phyloP scores from a whole-genome alignment of 2,329 filamentous ascomycete species.

The Blastomyces silverae region DNA sequence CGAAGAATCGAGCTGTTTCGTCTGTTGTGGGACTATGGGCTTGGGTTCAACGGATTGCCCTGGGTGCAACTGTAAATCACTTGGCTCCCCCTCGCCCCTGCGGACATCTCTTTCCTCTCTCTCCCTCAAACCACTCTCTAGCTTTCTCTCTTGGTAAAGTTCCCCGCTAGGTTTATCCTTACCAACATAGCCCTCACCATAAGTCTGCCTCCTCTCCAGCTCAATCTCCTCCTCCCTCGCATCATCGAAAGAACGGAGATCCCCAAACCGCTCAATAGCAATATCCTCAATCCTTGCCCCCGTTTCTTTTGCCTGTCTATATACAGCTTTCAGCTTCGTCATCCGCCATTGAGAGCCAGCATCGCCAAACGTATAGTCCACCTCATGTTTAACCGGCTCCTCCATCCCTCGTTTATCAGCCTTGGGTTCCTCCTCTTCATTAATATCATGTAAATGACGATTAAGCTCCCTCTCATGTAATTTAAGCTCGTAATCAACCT shows the following conservation, averaged over 20 bases:
- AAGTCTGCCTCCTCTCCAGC: constrained; percentile 70
- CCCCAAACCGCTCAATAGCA: constrained; percentile 73
- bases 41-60: constrained; percentile 54
- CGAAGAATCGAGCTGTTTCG: constrained; percentile 62
- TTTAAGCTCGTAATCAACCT: constrained; percentile 59
- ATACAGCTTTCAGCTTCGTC: constrained; percentile 85
- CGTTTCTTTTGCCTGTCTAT: constrained; percentile 67
- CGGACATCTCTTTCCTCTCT: constrained; percentile 26
- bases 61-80: constrained; percentile 30
- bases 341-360: constrained; percentile 89
- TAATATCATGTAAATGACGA: constrained; percentile 56
- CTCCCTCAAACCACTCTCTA: constrained; percentile 48
- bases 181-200: constrained; percentile 75
- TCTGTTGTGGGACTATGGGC: constrained; percentile 44
- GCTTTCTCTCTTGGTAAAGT: constrained; percentile 68
- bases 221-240: constrained; percentile 91
- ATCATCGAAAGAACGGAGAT: constrained; percentile 78
- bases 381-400: constrained; percentile 53
- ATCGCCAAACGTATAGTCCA: constrained; percentile 84
- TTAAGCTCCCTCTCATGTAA: constrained; percentile 81
- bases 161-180: constrained; percentile 86
- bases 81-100: constrained; percentile 31
- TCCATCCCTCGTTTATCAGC: constrained; percentile 23
- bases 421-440: constrained; percentile 45
- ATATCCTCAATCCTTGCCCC: constrained; percentile 71